Evolutionary conservation across 1,139 yeast species (phyloP).

Genomic region (Candida sanyaensis): DNA sequence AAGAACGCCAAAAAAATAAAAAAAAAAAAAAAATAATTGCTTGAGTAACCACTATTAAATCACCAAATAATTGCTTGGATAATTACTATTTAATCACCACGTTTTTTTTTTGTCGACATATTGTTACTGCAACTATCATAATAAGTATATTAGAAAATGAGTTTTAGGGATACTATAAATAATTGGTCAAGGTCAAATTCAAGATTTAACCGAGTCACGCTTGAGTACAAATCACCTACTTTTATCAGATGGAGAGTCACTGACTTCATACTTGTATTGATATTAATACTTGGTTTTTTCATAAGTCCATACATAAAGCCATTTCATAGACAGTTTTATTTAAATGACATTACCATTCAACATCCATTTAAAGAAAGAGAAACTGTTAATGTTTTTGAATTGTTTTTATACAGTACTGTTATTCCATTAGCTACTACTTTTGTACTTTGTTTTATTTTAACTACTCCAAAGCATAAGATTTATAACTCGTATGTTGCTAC

Average conservation of each 20-base stretch:
- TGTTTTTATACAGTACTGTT: constrained; percentile 40
- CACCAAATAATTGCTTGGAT: too few species aligned
- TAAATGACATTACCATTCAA: constrained; percentile 48
- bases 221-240: constrained; percentile 38
- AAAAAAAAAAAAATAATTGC: too few species aligned
- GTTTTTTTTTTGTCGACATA: too few species aligned
- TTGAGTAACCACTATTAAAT: too few species aligned
- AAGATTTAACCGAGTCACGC: constrained; percentile 45
- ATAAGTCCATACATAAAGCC: constrained; percentile 55
- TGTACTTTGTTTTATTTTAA: constrained; percentile 25
- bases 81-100: too few species aligned
- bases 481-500: constrained; percentile 43
- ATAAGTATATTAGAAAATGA: background rate
- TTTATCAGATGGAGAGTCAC: constrained; percentile 60
- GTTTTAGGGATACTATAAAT: constrained; percentile 4
- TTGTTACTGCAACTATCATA: too few species aligned
- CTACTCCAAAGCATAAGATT: constrained; percentile 35
- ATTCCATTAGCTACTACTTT: constrained; percentile 36
- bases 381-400: constrained; percentile 46
- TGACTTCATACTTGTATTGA: constrained; percentile 49
- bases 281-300: constrained; percentile 44
- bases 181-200: constrained; percentile 2
- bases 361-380: constrained; percentile 75
- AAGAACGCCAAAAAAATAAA: too few species aligned
- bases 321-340: constrained; percentile 67